Conservation (phyloP, 1,139 yeast genomes). For the Hanseniaspora gamundiae region DNA sequence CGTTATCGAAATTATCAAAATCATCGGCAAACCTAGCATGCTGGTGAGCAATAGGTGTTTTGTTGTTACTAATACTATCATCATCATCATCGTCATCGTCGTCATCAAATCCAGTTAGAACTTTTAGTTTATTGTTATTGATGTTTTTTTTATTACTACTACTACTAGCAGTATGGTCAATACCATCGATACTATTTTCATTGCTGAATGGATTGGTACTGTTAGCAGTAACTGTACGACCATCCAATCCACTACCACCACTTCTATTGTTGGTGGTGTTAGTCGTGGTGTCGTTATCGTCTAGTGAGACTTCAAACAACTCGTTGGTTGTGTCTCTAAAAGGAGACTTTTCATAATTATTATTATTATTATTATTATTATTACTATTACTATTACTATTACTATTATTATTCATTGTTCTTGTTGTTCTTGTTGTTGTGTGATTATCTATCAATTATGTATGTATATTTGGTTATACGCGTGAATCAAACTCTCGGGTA, state of each 20-base stretch:
- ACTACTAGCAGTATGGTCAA: constrained; percentile 1
- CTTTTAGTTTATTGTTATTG: neutral
- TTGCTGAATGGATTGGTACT: constrained; percentile 1
- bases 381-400: no score
- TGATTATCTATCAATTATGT: no score
- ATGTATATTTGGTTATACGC: no score
- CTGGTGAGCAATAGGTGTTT: constrained; percentile 6
- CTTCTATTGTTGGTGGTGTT: neutral
- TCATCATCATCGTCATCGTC: constrained; percentile 3
- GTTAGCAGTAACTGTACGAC: neutral
- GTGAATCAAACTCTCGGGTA: no score
- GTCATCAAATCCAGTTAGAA: neutral
- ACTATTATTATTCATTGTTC: no score
- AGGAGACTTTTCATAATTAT: neutral
- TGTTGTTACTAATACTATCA: constrained; percentile 3
- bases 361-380: no score
- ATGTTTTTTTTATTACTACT: constrained; percentile 1
- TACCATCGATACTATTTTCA: neutral
- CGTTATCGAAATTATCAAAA: constrained; percentile 4
- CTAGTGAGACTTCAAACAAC: neutral
- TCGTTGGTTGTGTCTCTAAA: neutral
- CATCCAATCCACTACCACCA: neutral
- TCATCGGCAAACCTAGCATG: constrained; percentile 8
- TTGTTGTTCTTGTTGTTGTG: no score
- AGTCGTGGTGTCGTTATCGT: neutral